Conservation (phyloP, 1,284 basidiomycete genomes). For the Meripilus lineatus region DNA sequence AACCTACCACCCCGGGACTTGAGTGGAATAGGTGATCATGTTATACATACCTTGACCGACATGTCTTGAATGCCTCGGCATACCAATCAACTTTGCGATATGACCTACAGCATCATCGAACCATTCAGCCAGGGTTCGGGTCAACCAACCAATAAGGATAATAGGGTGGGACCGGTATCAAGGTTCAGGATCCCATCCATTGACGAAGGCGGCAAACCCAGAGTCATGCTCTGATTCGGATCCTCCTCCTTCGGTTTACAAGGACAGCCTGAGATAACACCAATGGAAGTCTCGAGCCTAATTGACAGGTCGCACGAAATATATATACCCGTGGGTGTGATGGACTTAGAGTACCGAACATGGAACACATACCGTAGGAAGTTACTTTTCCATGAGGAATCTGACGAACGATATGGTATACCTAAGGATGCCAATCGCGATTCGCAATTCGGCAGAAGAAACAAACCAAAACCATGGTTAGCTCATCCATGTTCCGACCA, state of each 20-base stretch:
- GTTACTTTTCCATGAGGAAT: conserved; percentile 64
- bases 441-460: background rate
- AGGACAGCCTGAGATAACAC: too few relatives aligned
- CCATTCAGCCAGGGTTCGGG: background rate
- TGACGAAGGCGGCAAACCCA: too few relatives aligned
- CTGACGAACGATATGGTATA: conserved; percentile 61
- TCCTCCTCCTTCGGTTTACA: too few relatives aligned
- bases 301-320: too few relatives aligned
- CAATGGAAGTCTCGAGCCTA: too few relatives aligned
- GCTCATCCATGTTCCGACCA: background rate
- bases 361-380: conserved; percentile 56
- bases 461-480: background rate
- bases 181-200: too few relatives aligned
- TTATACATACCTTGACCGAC: conserved; percentile 79
- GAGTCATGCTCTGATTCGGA: too few relatives aligned
- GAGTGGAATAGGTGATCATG: too few relatives aligned
- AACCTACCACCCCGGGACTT: too few relatives aligned
- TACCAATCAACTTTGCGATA: conserved; percentile 78
- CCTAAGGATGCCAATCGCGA: conserved; percentile 32
- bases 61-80: conserved; percentile 78
- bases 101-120: conserved; percentile 48
- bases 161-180: too few relatives aligned
- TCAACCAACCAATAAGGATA: too few relatives aligned
- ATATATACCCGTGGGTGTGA: background rate
- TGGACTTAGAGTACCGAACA: background rate